These are phyloP conservation scores for Populus deltoides DNA, from an alignment of 345 rosid genomes.

Conservation along the genomic window DNA sequence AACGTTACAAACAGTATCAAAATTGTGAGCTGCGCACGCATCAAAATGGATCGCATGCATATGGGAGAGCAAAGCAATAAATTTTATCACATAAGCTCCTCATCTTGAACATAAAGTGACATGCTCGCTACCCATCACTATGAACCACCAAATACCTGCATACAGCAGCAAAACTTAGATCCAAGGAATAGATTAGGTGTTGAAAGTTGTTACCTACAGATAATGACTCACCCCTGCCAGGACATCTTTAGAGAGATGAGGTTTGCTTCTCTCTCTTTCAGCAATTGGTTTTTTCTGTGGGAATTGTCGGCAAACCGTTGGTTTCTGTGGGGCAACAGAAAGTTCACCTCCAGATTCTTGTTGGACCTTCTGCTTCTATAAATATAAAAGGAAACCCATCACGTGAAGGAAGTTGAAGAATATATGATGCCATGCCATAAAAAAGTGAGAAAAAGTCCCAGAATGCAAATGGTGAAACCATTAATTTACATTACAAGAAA, in stretches of 20 bases:
- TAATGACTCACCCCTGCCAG: constrained; percentile 60
- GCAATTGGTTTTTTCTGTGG: constrained; percentile 66
- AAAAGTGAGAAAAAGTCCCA: no score
- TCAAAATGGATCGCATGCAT: not conserved
- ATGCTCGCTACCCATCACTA: not conserved
- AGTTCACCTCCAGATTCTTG: constrained; percentile 41
- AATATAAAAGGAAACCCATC: constrained; percentile 6
- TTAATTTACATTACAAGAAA: no score
- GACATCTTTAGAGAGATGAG: constrained; percentile 61
- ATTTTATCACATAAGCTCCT: not conserved
- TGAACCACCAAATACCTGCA: constrained; percentile 60
- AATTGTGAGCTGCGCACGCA: no score
- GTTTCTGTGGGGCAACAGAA: constrained; percentile 20
- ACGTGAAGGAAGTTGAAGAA: not conserved
- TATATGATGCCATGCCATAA: not conserved
- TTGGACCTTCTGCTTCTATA: constrained; percentile 67
- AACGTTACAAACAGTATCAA: no score
- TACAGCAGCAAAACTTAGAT: not conserved
- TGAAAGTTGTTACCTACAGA: not conserved
- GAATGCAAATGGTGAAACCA: no score
- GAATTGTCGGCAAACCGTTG: constrained; percentile 55
- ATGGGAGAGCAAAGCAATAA: not conserved
- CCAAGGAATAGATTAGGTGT: not conserved
- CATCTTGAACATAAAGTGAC: no score
- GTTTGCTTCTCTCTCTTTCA: constrained; percentile 44